Conservation (phyloP, 352 stramenopile genomes). For the Phytophthora citricola region DNA sequence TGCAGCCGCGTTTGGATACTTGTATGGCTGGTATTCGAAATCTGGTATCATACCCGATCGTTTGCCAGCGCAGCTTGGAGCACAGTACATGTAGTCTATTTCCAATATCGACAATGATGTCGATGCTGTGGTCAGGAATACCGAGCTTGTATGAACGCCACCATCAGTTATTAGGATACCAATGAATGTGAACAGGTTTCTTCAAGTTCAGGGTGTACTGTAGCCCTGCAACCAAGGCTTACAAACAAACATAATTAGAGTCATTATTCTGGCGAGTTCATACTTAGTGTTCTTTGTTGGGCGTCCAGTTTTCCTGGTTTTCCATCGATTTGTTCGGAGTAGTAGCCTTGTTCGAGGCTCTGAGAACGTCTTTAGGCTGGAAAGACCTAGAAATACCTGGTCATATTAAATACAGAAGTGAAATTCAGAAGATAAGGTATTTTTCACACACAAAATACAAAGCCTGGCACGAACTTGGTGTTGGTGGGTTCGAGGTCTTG, state of each 20-base stretch:
- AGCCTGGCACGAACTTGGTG: slow-evolving; percentile 31
- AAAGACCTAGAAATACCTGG: slow-evolving; percentile 2
- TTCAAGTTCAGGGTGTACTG: too few relatives aligned
- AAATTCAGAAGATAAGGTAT: not conserved
- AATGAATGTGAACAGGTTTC: too few relatives aligned
- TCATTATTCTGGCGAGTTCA: not conserved
- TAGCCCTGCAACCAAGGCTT: too few relatives aligned
- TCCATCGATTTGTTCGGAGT: slow-evolving; percentile 25
- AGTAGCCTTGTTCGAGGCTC: slow-evolving; percentile 14
- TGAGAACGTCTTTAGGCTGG: slow-evolving; percentile 4
- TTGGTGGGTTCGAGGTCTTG: slow-evolving; percentile 23
- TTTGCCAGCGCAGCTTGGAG: not conserved
- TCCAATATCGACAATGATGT: too few relatives aligned
- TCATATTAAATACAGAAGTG: slow-evolving; percentile 3
- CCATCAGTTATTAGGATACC: too few relatives aligned
- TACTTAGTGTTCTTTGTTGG: slow-evolving; percentile 19
- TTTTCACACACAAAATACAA: not conserved
- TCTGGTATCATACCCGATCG: not conserved
- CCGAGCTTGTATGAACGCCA: too few relatives aligned
- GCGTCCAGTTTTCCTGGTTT: slow-evolving; percentile 28
- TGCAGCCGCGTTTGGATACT: slow-evolving; percentile 14
- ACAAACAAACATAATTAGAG: too few relatives aligned
- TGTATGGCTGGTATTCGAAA: not conserved
- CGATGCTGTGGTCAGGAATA: not conserved
- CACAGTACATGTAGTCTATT: not conserved